Conservation (phyloP, 129 eudicot genomes). For the Escallonia herrerae region DNA sequence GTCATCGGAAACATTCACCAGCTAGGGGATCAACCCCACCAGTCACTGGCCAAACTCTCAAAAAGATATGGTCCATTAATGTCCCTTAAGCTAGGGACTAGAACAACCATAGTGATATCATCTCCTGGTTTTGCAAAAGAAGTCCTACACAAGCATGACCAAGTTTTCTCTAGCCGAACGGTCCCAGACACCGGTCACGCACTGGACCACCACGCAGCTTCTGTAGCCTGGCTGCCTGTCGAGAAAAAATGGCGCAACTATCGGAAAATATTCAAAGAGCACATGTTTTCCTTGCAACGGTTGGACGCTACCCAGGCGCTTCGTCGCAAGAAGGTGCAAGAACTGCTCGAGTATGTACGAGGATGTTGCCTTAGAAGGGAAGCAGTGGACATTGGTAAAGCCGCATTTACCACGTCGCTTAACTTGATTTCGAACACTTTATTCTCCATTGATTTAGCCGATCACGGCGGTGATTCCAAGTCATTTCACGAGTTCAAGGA, state of each 20-base stretch:
- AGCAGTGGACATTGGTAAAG: constrained; percentile 22
- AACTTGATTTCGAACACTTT: constrained; percentile 38
- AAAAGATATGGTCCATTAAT: neutral
- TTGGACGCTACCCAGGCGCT: too few species aligned
- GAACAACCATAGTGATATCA: neutral
- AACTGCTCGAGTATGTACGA: neutral
- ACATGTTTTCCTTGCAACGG: too few species aligned
- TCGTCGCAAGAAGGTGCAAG: constrained; percentile 3
- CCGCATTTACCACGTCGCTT: constrained; percentile 28
- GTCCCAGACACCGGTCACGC: neutral
- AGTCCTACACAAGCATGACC: neutral
- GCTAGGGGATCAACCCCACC: constrained; percentile 1
- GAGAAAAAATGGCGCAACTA: too few species aligned
- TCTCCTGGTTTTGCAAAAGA: neutral
- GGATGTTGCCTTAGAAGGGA: constrained; percentile 10
- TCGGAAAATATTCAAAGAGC: too few species aligned
- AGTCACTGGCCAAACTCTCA: neutral
- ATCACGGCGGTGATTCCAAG: constrained; percentile 1
- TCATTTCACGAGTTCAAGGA: constrained; percentile 35
- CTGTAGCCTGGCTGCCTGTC: neutral
- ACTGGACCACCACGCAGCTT: neutral
- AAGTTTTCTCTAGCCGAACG: neutral
- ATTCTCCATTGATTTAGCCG: constrained; percentile 37
- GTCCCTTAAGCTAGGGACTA: neutral
- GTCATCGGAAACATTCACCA: neutral